Evolutionary conservation across 2,329 filamentous ascomycete species (phyloP).

Genomic region (Cladosporium sp.): DNA sequence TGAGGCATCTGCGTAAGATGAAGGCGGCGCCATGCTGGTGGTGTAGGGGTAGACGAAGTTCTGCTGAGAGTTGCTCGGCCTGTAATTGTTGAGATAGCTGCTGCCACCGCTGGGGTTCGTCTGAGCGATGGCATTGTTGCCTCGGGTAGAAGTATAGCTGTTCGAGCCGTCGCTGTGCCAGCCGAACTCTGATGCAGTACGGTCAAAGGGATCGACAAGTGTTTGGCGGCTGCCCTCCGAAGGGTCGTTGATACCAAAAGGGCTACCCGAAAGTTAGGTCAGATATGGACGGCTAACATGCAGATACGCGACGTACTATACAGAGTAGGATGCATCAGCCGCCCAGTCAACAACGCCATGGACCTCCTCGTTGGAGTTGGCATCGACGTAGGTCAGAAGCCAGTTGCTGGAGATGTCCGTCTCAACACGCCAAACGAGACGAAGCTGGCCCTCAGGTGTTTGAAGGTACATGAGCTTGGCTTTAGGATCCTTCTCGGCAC

Average conservation of each 20-base stretch:
- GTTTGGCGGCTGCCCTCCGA: constrained; percentile 43
- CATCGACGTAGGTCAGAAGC: constrained; percentile 57
- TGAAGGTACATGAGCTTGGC: too few species aligned
- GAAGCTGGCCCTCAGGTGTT: constrained; percentile 46
- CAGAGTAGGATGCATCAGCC: constrained; percentile 52
- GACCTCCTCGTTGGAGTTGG: constrained; percentile 43
- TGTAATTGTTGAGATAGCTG: constrained; percentile 47
- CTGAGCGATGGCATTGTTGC: constrained; percentile 58
- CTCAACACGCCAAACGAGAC: constrained; percentile 55
- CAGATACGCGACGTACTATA: constrained; percentile 35
- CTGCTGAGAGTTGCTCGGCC: constrained; percentile 40
- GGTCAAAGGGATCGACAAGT: constrained; percentile 48
- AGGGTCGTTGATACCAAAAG: constrained; percentile 55
- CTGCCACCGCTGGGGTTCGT: constrained; percentile 46
- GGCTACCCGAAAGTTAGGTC: constrained; percentile 18
- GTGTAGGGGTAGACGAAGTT: constrained; percentile 35
- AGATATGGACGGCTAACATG: neutral
- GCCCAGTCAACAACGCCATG: constrained; percentile 56
- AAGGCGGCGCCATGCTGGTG: neutral
- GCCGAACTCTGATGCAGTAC: constrained; percentile 46
- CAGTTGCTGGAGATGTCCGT: constrained; percentile 55
- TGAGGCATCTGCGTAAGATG: constrained; percentile 50
- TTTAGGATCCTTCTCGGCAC: too few species aligned
- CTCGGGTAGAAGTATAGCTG: constrained; percentile 51
- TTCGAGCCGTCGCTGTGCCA: constrained; percentile 49